Base-by-base conservation (phyloP, 164 flowering plant genomes). In the Annona squamosa region DNA sequence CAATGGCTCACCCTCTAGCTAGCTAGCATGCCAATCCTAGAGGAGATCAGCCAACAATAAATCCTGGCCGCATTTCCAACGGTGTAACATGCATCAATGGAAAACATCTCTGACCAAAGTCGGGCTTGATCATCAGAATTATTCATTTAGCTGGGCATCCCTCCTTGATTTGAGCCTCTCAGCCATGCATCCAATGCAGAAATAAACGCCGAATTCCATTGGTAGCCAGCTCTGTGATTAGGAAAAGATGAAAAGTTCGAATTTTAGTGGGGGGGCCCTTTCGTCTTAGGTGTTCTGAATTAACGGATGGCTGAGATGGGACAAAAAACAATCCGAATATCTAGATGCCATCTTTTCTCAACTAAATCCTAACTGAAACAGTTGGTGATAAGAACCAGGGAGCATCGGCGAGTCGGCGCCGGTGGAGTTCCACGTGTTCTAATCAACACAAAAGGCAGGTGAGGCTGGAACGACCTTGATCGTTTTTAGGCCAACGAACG, bases 361-460 rank as follows among this genome's bases (percentile, higher is more conserved):
- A 37, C 46, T 48, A 67, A 16, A 13, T 72, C 69, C 16, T 62
- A 48, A 72, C 63, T 5, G 75, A 72, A 72, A 64, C 68, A 72
- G 68, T 72, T 64, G 17, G 4, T 46, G 74, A 19, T 65, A 45
- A 26, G 69, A 63, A 52, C 13, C 10, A 47, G 42, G 68, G 61
- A 57, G n/a, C 48, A 26, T 26, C 37, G 37, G 62, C 26, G 13
- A 67, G 48, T 67, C 26, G 52, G 2, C n/a, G 13, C 5, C 5
- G 63, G 63, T 65, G 70, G 75, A 52, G 45, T 73, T 73, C 70
- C 75, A 73, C 68, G 70, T 65, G 46, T 68, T 13, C 5, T 26
- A 26, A 26, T 26, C 37, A 26, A 17, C 37, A 68, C n/a, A 18
- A 46, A 18, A 63, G 65, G 10, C 5, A 26, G 56, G 4, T 46